These are phyloP conservation scores for Zygosaccharomyces lentus DNA, from an alignment of 805 yeast species.

Conservation along the genomic window DNA sequence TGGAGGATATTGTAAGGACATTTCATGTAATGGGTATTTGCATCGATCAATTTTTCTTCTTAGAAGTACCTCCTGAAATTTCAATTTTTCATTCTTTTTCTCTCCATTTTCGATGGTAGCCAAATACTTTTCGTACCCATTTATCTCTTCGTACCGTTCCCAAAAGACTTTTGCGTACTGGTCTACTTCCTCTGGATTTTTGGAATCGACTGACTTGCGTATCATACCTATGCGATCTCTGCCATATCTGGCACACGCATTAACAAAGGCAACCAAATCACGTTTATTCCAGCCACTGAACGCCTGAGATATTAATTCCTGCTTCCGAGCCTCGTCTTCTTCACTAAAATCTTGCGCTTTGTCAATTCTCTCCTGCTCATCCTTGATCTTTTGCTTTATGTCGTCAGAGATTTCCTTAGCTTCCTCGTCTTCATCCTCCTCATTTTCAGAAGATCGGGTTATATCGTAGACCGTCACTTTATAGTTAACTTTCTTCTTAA, in stretches of 20 bases:
- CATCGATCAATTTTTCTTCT: conserved; percentile 49
- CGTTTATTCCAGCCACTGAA: conserved; percentile 69
- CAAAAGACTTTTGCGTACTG: conserved; percentile 60
- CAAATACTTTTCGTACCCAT: conserved; percentile 66
- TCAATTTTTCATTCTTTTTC: conserved; percentile 53
- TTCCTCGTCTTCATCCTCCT: conserved; percentile 35
- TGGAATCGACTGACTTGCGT: conserved; percentile 51
- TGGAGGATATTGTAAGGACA: conserved; percentile 72
- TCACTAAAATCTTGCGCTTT: conserved; percentile 55
- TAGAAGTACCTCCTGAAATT: conserved; percentile 52
- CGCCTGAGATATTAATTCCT: conserved; percentile 49
- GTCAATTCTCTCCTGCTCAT: conserved; percentile 53
- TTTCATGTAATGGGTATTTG: conserved; percentile 57
- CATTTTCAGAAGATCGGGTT: conserved; percentile 49
- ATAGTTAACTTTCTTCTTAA: conserved; percentile 55
- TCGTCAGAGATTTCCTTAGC: conserved; percentile 25
- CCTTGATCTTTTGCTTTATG: conserved; percentile 21
- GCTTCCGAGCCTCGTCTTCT: conserved; percentile 55
- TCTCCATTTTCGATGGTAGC: conserved; percentile 72
- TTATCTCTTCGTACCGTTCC: conserved; percentile 54
- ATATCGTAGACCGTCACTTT: conserved; percentile 57
- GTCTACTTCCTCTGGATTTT: conserved; percentile 55
- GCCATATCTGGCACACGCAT: conserved; percentile 65
- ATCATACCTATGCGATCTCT: conserved; percentile 48
- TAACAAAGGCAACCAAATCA: conserved; percentile 68